Evolutionary conservation across 148 eudicot genomes (phyloP).

Genomic region (Rhododendron simsii): DNA sequence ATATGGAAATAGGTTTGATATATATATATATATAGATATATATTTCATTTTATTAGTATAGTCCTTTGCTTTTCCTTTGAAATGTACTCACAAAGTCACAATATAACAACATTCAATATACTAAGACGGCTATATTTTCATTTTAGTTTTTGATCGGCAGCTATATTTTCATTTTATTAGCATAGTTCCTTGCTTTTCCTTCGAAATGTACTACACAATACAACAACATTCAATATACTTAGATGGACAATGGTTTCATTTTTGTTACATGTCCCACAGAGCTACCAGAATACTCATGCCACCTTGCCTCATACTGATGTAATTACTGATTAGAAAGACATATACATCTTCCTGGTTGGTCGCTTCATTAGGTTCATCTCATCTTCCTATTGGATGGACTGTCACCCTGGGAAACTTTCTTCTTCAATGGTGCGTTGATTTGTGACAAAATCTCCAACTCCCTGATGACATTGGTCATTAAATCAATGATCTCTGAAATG

Average conservation of each 20-base stretch:
- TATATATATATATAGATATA: not conserved
- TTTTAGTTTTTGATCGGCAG: not conserved
- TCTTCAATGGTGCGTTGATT: not conserved
- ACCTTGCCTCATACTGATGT: not conserved
- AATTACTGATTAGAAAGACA: not conserved
- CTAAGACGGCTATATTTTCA: too few species aligned
- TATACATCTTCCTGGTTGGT: not conserved
- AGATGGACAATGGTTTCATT: not conserved
- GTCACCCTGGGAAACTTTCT: not conserved
- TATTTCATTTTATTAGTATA: not conserved
- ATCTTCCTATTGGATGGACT: not conserved
- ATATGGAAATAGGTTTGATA: conserved; percentile 9
- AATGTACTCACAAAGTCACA: not conserved
- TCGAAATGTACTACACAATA: not conserved
- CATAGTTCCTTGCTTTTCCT: not conserved
- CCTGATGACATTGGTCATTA: not conserved
- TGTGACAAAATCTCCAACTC: not conserved
- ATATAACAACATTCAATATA: not conserved
- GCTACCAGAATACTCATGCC: not conserved
- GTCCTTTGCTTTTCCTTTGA: not conserved
- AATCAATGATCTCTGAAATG: not conserved
- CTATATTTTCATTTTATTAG: not conserved
- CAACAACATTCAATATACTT: not conserved
- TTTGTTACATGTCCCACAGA: not conserved
- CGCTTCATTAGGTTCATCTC: not conserved